Evolutionary conservation across 805 yeast genomes (phyloP), one percentile per base, ranked within the genome.

Genomic region (Starmerella sirachaensis): DNA sequence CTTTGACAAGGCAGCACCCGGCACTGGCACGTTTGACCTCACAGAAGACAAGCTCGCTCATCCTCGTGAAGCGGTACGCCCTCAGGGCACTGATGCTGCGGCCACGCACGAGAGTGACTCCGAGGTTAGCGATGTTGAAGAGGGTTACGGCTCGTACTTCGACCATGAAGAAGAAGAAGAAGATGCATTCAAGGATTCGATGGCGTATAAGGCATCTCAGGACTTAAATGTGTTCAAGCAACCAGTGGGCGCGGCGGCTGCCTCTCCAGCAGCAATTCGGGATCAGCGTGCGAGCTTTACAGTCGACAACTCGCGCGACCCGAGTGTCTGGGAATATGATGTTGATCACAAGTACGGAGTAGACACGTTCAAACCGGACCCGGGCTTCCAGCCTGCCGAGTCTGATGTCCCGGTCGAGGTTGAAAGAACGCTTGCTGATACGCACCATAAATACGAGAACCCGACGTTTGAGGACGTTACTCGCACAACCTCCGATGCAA

Each of bases 311-410:
- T 54, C 46, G 24, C 59, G 54, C 33, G 33, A 40, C 18, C 46
- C 47, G 5, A 52, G 58, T 7, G 57, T 55, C 12, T 42, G 46
- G 46, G 33, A 27, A 12, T 42, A 42, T 23, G 46, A 42, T 23
- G 29, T 18, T 21, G 22, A 28, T 18, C 28, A 42, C 34, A 31
- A 32, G 18, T 29, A 35, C 25, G 38, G 34, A 16, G 21, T 25
- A 17, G 33, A 35, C 34, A 39, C 43, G 11, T 23, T 35, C 22
- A 9, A 13, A 21, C 13, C 10, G 12, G 43, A 42, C 16, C 13
- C 14, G 6, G 18, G 22, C 19, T 32, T 42, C 36, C 20, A 23
- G 33, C 43, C 43, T 12, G 27, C 34, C 10, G 38, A 38, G 11
- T 22, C 42, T 6, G 33, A 34, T 18, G 14, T 35, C 6, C 38